Evolutionary conservation across 2,329 filamentous ascomycete genomes (phyloP).

Genomic region (Xylaria sp.): DNA sequence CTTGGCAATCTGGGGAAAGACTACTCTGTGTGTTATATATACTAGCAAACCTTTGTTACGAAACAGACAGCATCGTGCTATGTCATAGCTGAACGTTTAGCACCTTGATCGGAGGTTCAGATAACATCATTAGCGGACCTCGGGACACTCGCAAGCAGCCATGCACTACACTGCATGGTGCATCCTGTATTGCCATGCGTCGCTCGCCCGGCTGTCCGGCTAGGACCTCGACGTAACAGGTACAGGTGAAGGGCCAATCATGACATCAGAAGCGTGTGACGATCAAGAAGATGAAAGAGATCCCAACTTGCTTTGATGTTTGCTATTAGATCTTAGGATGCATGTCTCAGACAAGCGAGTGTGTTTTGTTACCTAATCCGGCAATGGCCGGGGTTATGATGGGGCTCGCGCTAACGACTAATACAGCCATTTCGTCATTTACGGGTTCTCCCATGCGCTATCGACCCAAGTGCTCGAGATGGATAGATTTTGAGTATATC

Average conservation of each 20-base stretch:
- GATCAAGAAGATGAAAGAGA: conserved; percentile 37
- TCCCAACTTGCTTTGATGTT: conserved; percentile 14
- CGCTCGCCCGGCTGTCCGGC: not conserved
- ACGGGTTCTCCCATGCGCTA: conserved; percentile 9
- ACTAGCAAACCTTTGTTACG: not conserved
- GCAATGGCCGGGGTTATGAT: conserved; percentile 12
- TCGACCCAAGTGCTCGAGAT: not conserved
- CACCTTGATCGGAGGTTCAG: conserved; percentile 1
- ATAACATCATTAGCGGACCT: conserved; percentile 21
- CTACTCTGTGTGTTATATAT: conserved; percentile 4
- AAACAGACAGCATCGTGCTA: not conserved
- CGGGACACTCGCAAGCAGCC: too few species aligned
- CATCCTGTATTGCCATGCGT: not conserved
- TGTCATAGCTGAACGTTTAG: conserved; percentile 27
- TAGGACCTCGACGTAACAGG: conserved; percentile 15
- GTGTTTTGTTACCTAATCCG: conserved; percentile 39
- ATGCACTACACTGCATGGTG: not conserved
- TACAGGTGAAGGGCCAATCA: conserved; percentile 16
- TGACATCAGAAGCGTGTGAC: conserved; percentile 43
- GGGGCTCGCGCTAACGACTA: conserved; percentile 14
- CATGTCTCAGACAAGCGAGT: conserved; percentile 7
- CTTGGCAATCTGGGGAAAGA: not conserved
- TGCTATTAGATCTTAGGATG: conserved; percentile 30
- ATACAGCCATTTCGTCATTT: conserved; percentile 44
- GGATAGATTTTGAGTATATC: conserved; percentile 14